Percentiles rank a stretch among this genome's conserved stretches.
Evolutionary conservation across 2,329 filamentous ascomycete genomes (phyloP).

Genomic region (Phialophora chinensis): DNA sequence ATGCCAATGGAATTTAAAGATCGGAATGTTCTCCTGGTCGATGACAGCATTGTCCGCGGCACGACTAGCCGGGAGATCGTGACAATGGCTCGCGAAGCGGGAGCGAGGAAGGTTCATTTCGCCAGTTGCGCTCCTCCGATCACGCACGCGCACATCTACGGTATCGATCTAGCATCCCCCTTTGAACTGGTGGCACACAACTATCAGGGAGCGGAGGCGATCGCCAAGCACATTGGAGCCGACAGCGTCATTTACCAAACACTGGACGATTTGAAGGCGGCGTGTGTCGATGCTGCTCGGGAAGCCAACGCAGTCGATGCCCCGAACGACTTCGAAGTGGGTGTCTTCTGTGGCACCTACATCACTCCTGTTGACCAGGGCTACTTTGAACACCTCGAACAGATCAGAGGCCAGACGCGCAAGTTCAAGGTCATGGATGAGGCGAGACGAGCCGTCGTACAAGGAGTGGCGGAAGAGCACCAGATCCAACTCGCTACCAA

Average conservation of each 20-base stretch:
- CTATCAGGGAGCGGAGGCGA: constrained; percentile 62
- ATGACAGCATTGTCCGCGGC: constrained; percentile 88
- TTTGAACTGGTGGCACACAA: constrained; percentile 74
- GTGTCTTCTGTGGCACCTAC: constrained; percentile 90
- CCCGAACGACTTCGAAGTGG: constrained; percentile 77
- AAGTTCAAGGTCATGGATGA: constrained; percentile 70
- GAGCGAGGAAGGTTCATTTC: constrained; percentile 81
- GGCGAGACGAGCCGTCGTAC: constrained; percentile 68
- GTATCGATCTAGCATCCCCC: constrained; percentile 75
- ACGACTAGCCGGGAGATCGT: constrained; percentile 82
- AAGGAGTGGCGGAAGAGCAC: constrained; percentile 64
- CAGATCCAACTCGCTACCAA: constrained; percentile 68
- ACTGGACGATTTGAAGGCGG: constrained; percentile 77
- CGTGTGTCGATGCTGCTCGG: constrained; percentile 73
- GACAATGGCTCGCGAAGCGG: constrained; percentile 81
- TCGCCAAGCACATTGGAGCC: constrained; percentile 72
- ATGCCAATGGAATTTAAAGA: constrained; percentile 84
- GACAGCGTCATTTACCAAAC: constrained; percentile 79
- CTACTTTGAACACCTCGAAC: constrained; percentile 82
- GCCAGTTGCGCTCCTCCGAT: constrained; percentile 82
- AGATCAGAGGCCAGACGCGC: constrained; percentile 71
- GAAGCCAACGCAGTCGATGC: constrained; percentile 60
- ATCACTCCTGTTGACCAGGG: constrained; percentile 76
- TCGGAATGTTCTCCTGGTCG: constrained; percentile 80
- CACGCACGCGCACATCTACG: constrained; percentile 86